These are phyloP conservation scores for Sicyos edulis DNA, from an alignment of 306 rosid species.

Conservation along the genomic window DNA sequence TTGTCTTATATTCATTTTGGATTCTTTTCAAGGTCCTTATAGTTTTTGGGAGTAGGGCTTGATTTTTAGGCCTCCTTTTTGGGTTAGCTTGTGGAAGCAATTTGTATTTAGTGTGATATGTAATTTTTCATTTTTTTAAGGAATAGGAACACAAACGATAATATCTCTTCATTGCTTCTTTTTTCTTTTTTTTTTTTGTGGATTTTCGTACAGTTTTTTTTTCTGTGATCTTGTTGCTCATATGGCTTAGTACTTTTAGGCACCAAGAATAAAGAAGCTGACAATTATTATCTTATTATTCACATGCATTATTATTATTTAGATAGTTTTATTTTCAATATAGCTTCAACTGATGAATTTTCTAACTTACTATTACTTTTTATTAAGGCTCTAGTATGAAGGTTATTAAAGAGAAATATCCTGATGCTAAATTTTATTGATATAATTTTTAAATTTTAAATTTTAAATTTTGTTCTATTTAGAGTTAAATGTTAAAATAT, in stretches of 20 bases:
- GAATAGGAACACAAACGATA: conserved; percentile 16
- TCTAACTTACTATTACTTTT: too few species aligned
- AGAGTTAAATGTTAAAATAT: too few species aligned
- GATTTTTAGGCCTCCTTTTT: conserved; percentile 42
- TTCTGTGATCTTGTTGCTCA: neutral
- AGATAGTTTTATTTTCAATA: too few species aligned
- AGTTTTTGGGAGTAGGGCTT: conserved; percentile 41
- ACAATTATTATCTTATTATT: neutral
- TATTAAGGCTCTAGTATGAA: too few species aligned
- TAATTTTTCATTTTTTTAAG: conserved; percentile 25
- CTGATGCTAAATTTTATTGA: too few species aligned
- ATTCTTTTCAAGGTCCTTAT: conserved; percentile 33
- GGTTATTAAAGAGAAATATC: too few species aligned
- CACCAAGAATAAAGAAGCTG: neutral
- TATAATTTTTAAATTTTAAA: too few species aligned
- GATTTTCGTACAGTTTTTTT: conserved; percentile 1
- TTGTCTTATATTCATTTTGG: conserved; percentile 31
- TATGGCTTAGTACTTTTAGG: conserved; percentile 3
- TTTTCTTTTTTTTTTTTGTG: neutral
- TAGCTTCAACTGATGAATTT: too few species aligned
- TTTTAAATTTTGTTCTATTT: too few species aligned
- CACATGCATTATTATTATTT: neutral
- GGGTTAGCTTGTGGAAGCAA: conserved; percentile 29
- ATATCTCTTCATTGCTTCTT: conserved; percentile 19
- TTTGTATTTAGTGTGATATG: conserved; percentile 33